phyloP scores from a whole-genome alignment of 1,284 basidiomycete genomes.

The Gomphus bonarii region DNA sequence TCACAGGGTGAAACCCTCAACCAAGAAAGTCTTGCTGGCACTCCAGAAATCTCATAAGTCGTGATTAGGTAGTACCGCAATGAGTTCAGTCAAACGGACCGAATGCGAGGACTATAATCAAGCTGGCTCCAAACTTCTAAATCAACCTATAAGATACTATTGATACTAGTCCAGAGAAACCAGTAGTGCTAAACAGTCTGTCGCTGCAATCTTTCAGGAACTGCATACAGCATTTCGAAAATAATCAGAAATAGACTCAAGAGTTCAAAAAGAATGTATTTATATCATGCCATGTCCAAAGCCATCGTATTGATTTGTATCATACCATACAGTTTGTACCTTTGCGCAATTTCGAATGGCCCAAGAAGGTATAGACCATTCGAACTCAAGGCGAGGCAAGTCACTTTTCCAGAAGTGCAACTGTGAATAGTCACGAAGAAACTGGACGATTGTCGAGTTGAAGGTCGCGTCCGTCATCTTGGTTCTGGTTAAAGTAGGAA shows the following conservation, averaged over 20 bases:
- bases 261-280: background rate
- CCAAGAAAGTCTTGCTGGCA: no score
- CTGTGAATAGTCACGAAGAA: slow-evolving; percentile 1
- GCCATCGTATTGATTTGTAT: background rate
- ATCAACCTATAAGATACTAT: no score
- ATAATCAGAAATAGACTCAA: background rate
- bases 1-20: no score
- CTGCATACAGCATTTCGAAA: no score
- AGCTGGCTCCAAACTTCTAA: no score
- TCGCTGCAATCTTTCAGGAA: no score
- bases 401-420: background rate
- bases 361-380: slow-evolving; percentile 5
- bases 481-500: slow-evolving; percentile 1
- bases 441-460: slow-evolving; percentile 1
- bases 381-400: slow-evolving; percentile 7
- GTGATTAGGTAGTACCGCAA: no score
- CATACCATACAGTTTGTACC: background rate
- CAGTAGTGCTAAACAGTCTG: no score
- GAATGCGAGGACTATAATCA: no score
- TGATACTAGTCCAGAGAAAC: no score
- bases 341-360: slow-evolving; percentile 10
- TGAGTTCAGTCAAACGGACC: no score
- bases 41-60: no score
- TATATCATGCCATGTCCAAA: background rate
- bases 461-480: slow-evolving; percentile 8